Conservation (phyloP, 2,329 filamentous ascomycete genomes). For the Penicillium sp. region DNA sequence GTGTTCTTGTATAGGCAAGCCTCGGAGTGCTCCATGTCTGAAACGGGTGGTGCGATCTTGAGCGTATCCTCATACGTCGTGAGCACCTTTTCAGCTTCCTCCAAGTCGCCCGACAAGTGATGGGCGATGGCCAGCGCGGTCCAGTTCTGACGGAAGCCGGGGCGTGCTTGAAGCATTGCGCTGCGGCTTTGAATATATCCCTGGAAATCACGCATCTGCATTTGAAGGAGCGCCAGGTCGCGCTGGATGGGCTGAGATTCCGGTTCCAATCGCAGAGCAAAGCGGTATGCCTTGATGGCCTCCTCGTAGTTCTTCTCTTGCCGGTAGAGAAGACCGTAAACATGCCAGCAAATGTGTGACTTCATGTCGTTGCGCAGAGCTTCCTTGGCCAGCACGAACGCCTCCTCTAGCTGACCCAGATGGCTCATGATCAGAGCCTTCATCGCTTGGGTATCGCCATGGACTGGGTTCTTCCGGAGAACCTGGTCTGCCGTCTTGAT, state of each 20-base stretch:
- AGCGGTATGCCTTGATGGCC: slow-evolving; percentile 98
- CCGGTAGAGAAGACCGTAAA: slow-evolving; percentile 90
- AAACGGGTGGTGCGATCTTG: slow-evolving; percentile 68
- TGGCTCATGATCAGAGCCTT: slow-evolving; percentile 95
- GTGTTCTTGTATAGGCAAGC: slow-evolving; percentile 91
- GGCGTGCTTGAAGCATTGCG: slow-evolving; percentile 78
- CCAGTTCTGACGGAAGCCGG: slow-evolving; percentile 86
- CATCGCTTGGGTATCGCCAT: slow-evolving; percentile 98
- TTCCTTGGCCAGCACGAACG: slow-evolving; percentile 85
- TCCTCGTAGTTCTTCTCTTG: slow-evolving; percentile 97
- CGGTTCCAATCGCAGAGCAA: slow-evolving; percentile 87
- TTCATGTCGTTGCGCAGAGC: slow-evolving; percentile 96
- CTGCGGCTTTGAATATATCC: slow-evolving; percentile 88
- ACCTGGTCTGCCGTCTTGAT: slow-evolving; percentile 96
- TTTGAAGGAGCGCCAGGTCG: slow-evolving; percentile 85
- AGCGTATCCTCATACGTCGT: slow-evolving; percentile 90
- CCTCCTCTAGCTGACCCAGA: slow-evolving; percentile 86
- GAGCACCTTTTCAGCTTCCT: slow-evolving; percentile 83
- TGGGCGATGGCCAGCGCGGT: slow-evolving; percentile 92
- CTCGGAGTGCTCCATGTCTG: slow-evolving; percentile 89
- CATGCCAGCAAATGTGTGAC: slow-evolving; percentile 98
- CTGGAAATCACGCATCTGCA: slow-evolving; percentile 92
- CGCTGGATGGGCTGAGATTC: slow-evolving; percentile 89
- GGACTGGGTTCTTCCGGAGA: slow-evolving; percentile 85
- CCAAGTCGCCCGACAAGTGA: slow-evolving; percentile 78